Conservation (phyloP, 768 basidiomycete species). For the Candolleomyces aberdarensis region DNA sequence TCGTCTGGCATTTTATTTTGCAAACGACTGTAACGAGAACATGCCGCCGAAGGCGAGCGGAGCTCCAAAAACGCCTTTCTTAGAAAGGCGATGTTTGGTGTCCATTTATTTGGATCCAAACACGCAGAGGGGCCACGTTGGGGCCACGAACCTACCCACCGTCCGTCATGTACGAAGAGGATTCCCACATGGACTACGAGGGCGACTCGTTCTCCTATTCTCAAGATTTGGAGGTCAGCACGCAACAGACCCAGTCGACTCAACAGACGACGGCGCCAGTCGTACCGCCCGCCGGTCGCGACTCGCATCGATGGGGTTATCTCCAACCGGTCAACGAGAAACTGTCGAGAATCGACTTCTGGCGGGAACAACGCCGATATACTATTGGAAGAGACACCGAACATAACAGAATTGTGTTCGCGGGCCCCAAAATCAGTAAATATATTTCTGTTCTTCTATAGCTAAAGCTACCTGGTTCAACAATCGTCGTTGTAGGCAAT, state of each 20-base stretch:
- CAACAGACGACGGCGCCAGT: slow-evolving; percentile 39
- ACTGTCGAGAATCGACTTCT: slow-evolving; percentile 59
- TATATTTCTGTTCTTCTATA: slow-evolving; percentile 10
- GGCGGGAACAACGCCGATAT: slow-evolving; percentile 46
- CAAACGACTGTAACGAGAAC: too few relatives aligned
- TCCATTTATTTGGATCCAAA: too few relatives aligned
- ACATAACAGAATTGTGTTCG: slow-evolving; percentile 53
- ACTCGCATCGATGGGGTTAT: slow-evolving; percentile 64
- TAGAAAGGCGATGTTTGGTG: too few relatives aligned
- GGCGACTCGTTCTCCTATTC: slow-evolving; percentile 20
- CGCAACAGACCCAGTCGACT: slow-evolving; percentile 43
- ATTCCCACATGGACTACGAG: slow-evolving; percentile 21
- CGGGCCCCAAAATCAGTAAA: slow-evolving; percentile 75
- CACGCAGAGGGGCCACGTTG: too few relatives aligned
- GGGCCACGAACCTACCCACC: neutral
- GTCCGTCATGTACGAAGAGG: slow-evolving; percentile 18
- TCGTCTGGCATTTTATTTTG: too few relatives aligned
- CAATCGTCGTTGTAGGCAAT: slow-evolving; percentile 39
- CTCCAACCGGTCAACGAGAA: slow-evolving; percentile 59
- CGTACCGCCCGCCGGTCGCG: slow-evolving; percentile 2
- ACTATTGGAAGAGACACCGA: slow-evolving; percentile 52
- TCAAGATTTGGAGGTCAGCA: slow-evolving; percentile 24
- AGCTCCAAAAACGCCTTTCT: too few relatives aligned
- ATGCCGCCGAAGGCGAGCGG: too few relatives aligned
- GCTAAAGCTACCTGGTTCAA: neutral